Conservation (phyloP, 2,329 filamentous ascomycete genomes). For the Penicillium sp. region DNA sequence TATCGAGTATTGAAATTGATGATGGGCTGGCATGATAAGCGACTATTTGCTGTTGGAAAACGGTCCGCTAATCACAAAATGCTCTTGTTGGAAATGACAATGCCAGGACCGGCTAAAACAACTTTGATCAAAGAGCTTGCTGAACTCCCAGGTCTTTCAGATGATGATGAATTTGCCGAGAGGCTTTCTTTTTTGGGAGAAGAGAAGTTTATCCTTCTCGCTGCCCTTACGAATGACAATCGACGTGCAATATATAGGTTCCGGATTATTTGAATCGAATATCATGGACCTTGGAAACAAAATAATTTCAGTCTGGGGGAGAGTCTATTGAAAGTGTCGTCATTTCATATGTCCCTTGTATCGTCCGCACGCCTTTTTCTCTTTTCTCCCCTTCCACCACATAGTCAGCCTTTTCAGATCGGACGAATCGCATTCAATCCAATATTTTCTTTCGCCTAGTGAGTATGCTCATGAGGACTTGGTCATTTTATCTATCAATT, state of each 20-base stretch:
- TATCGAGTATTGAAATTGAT: slow-evolving; percentile 32
- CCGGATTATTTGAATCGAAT: not conserved
- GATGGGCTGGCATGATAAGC: slow-evolving; percentile 18
- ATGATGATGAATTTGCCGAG: not conserved
- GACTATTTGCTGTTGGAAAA: slow-evolving; percentile 27
- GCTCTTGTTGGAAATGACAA: slow-evolving; percentile 23
- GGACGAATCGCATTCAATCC: no score
- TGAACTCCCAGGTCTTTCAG: not conserved
- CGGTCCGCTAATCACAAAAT: slow-evolving; percentile 20
- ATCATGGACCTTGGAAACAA: not conserved
- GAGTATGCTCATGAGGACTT: no score
- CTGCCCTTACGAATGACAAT: slow-evolving; percentile 22
- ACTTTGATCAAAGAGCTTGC: not conserved
- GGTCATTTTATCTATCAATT: no score
- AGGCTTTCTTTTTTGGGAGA: not conserved
- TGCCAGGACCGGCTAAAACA: not conserved
- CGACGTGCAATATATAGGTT: slow-evolving; percentile 23
- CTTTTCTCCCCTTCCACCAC: no score
- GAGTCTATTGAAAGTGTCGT: not conserved
- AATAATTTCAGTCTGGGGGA: not conserved
- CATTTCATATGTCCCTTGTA: no score
- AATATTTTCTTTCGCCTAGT: no score
- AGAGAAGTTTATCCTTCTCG: slow-evolving; percentile 19
- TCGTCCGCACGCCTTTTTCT: no score
- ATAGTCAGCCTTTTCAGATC: no score